Evolutionary conservation across 768 basidiomycete species (phyloP).

Genomic region (Serendipita sp.): DNA sequence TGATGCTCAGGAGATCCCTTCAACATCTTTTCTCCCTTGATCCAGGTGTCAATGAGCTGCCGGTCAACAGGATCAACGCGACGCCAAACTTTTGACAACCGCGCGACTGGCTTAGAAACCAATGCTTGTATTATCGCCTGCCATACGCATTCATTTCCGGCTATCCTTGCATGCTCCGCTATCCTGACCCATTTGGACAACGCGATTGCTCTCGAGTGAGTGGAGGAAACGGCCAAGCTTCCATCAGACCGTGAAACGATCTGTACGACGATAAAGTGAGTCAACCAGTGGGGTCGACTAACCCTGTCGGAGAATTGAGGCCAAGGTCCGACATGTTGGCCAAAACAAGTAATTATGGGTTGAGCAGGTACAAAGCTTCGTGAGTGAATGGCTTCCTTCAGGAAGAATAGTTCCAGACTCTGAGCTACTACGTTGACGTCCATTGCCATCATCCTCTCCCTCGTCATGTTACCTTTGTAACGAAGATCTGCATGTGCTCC

Average conservation of each 20-base stretch:
- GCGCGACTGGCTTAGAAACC: constrained; percentile 55
- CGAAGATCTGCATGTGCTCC: neutral
- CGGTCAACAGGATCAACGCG: constrained; percentile 38
- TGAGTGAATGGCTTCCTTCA: neutral
- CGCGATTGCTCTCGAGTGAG: constrained; percentile 55
- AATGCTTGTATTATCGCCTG: constrained; percentile 52
- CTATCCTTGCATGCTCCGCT: constrained; percentile 52
- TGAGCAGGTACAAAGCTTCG: neutral
- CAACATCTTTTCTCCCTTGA: constrained; percentile 19
- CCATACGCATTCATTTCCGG: constrained; percentile 70
- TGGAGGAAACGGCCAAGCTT: constrained; percentile 20
- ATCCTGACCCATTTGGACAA: constrained; percentile 57
- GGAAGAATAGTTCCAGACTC: neutral
- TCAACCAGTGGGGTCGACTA: constrained; percentile 65
- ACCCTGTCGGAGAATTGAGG: constrained; percentile 46
- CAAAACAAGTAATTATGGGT: neutral
- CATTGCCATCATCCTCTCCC: neutral
- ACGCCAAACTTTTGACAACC: constrained; percentile 67
- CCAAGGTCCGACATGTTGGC: neutral
- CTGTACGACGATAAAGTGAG: constrained; percentile 52
- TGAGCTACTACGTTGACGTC: neutral
- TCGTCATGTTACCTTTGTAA: neutral
- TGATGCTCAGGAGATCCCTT: neutral
- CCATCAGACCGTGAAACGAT: constrained; percentile 43
- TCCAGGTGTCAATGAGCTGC: constrained; percentile 53